A percentile compares a stretch with the other conserved stretches of the same genome.
phyloP scores from a whole-genome alignment of 441 rosid genomes.

The Croton laevigatus region DNA sequence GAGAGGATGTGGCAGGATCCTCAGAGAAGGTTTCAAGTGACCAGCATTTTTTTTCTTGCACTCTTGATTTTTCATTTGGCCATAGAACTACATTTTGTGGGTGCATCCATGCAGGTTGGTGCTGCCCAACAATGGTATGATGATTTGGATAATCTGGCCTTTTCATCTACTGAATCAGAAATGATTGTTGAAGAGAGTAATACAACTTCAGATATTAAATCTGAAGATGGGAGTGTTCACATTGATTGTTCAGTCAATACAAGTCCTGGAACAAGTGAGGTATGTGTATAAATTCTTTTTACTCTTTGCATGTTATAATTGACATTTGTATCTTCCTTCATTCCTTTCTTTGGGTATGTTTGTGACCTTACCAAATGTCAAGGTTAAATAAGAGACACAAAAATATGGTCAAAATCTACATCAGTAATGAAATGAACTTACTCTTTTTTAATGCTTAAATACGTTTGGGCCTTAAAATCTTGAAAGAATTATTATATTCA shows the following conservation, averaged over 20 bases:
- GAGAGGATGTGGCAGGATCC: constrained; percentile 42
- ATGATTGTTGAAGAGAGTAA: constrained; percentile 40
- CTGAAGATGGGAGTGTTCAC: constrained; percentile 40
- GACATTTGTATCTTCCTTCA: background rate
- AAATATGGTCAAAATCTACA: background rate
- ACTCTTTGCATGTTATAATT: background rate
- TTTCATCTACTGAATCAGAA: constrained; percentile 47
- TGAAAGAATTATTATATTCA: background rate
- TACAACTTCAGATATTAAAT: constrained; percentile 26
- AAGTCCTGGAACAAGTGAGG: constrained; percentile 94
- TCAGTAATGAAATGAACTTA: background rate
- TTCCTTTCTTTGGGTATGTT: background rate
- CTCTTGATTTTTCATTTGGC: constrained; percentile 7
- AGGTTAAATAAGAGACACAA: background rate
- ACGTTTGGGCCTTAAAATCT: background rate
- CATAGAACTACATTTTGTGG: constrained; percentile 23
- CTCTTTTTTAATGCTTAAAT: background rate
- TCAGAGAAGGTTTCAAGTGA: constrained; percentile 55
- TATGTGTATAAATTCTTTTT: constrained; percentile 24
- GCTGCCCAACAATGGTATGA: constrained; percentile 86
- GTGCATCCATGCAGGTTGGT: constrained; percentile 62
- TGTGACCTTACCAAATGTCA: background rate
- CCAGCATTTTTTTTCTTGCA: background rate
- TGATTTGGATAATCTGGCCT: constrained; percentile 79
- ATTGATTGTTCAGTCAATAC: constrained; percentile 63